Evolutionary conservation across 208 protist species (phyloP), one percentile per base, ranked within the genome.

Genomic region (Acanthamoeba divionensis): DNA sequence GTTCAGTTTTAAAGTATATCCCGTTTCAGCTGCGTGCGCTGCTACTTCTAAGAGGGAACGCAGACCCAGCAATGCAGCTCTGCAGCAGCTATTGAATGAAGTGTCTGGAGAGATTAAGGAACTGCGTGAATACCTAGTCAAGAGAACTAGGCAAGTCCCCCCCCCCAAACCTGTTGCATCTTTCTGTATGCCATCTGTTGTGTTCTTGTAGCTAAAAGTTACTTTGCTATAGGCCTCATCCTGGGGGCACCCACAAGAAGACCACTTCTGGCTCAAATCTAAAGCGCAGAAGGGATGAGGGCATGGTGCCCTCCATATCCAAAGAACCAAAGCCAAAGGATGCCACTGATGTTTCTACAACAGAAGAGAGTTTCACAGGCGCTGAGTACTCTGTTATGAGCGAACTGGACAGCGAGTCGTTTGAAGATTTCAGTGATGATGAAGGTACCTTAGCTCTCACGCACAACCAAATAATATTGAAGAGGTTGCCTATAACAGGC

Each of bases 301-400:
- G 18, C 21, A 63, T 33, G 31, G 73, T 65, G 29, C 36, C 48
- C 13, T 54, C 73, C 33, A 83, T 47, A 31, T 31, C 50, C 48
- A 83, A 83, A 54, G 73, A 83, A 12, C 63, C 73, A 0, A 83
- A 83, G 50, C 73, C 57, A 18, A 83, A 83, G 73, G 80, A 88
- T 1, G 54, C 47, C 52, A 69, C 66, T 33, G 57, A 88, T 33
- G 80, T 71, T 47, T 88, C 60, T 29, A 88, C 80, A 4, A 88
- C 80, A 24, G 80, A 88, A 45, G 80, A 88, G 80, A 88, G 80
- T 45, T 88, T 88, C 60, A 88, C 80, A 36, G 57, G 57, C 38
- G 80, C 80, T 10, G 80, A 88, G 80, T 88, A 88, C 57, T 88
- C 80, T 44, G 52, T 88, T 26, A 88, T 88, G 80, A 88, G 80